A percentile compares a stretch with the other conserved stretches of the same genome.
phyloP scores from a whole-genome alignment of 2,329 filamentous ascomycete genomes.

The Fusarium sp. region DNA sequence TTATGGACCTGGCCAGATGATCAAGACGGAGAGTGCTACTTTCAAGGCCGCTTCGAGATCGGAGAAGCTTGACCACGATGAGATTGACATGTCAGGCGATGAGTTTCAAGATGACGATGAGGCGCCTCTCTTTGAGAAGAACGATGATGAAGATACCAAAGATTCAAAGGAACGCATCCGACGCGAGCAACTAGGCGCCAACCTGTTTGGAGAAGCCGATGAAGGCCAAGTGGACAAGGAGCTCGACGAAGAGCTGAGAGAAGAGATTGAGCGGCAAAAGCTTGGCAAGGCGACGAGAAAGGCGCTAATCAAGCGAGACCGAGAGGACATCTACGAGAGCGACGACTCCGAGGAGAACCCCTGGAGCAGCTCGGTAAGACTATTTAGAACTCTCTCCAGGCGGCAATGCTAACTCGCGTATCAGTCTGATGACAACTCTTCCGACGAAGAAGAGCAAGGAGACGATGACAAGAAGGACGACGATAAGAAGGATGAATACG shows the following conservation, averaged over 20 bases:
- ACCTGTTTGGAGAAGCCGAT: slow-evolving; percentile 81
- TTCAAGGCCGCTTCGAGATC: slow-evolving; percentile 73
- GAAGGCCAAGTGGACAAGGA: slow-evolving; percentile 83
- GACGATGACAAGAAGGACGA: slow-evolving; percentile 60
- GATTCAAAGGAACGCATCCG: slow-evolving; percentile 81
- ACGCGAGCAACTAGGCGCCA: slow-evolving; percentile 87
- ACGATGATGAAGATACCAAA: slow-evolving; percentile 86
- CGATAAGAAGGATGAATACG: slow-evolving; percentile 67
- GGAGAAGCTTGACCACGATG: slow-evolving; percentile 80
- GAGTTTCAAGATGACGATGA: slow-evolving; percentile 94
- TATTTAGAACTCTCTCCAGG: background rate
- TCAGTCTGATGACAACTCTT: slow-evolving; percentile 65
- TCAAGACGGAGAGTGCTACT: slow-evolving; percentile 79
- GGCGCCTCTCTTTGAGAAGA: slow-evolving; percentile 79
- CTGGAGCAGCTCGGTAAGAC: slow-evolving; percentile 58
- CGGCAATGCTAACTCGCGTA: slow-evolving; percentile 37
- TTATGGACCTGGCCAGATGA: slow-evolving; percentile 67
- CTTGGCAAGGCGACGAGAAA: slow-evolving; percentile 86
- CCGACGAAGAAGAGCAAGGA: slow-evolving; percentile 56
- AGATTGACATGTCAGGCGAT: slow-evolving; percentile 77
- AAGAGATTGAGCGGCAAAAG: slow-evolving; percentile 78
- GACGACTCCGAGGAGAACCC: slow-evolving; percentile 68
- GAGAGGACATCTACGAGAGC: slow-evolving; percentile 88
- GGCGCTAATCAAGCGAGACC: slow-evolving; percentile 86
- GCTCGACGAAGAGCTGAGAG: slow-evolving; percentile 77